A percentile compares a stretch with the other conserved stretches of the same genome.
These are phyloP conservation scores for Phytophthora hybrid DNA, from an alignment of 352 stramenopile genomes.

Conservation along the genomic window DNA sequence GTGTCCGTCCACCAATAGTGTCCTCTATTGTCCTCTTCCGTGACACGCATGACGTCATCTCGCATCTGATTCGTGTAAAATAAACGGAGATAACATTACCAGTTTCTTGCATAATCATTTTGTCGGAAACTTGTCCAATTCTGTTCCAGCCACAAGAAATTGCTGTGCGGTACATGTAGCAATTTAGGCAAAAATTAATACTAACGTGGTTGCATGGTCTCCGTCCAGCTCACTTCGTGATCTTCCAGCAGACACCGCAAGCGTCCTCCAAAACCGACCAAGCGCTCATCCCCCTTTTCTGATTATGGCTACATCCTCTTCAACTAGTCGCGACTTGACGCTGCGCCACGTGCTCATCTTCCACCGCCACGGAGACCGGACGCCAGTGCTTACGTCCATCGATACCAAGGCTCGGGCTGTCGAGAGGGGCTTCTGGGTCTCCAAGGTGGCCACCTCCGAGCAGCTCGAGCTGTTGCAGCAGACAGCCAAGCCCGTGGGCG, in stretches of 20 bases:
- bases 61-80: conserved; percentile 21
- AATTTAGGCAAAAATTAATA: too few species aligned
- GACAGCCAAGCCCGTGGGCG: conserved; percentile 60
- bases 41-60: conserved; percentile 20
- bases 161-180: too few species aligned
- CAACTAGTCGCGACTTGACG: conserved; percentile 43
- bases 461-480: conserved; percentile 57
- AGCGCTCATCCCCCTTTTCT: too few species aligned
- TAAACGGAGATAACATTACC: conserved; percentile 8
- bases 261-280: background rate
- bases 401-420: conserved; percentile 60
- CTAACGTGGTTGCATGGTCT: conserved; percentile 9
- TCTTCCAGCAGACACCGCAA: conserved; percentile 31
- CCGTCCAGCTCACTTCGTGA: conserved; percentile 25
- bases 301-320: conserved; percentile 35
- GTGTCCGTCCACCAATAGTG: conserved; percentile 10
- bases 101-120: too few species aligned
- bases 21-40: conserved; percentile 15
- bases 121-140: too few species aligned
- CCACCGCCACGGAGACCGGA: conserved; percentile 84
- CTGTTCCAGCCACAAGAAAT: too few species aligned
- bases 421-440: conserved; percentile 71
- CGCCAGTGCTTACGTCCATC: conserved; percentile 72
- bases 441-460: conserved; percentile 59
- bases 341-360: conserved; percentile 82